phyloP scores from a whole-genome alignment of 352 stramenopile genomes.

The Phytophthora uliginosa region DNA sequence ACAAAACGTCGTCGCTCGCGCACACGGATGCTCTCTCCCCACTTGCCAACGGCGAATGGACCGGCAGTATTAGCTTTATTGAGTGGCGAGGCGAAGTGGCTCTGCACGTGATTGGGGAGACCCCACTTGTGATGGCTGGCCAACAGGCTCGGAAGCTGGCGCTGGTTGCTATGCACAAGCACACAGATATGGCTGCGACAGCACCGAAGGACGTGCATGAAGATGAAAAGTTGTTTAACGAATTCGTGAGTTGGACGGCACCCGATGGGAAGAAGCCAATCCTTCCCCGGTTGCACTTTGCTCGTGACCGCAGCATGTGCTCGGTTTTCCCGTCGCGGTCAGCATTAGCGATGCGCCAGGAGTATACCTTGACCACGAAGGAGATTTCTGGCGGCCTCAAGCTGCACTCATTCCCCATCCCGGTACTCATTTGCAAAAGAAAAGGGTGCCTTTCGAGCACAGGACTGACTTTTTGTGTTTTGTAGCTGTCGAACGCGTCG shows the following conservation, averaged over 20 bases:
- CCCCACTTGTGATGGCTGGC: conserved; percentile 81
- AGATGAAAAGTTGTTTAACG: conserved; percentile 87
- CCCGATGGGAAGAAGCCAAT: conserved; percentile 76
- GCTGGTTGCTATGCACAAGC: conserved; percentile 74
- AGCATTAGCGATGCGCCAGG: conserved; percentile 74
- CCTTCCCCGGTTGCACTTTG: conserved; percentile 78
- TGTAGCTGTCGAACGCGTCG: conserved; percentile 70
- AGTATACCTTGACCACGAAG: conserved; percentile 87
- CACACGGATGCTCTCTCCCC: conserved; percentile 53
- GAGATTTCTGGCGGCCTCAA: conserved; percentile 87
- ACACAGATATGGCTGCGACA: conserved; percentile 29
- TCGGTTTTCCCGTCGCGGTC: conserved; percentile 66
- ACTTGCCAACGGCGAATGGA: conserved; percentile 76
- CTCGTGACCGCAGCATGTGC: conserved; percentile 77
- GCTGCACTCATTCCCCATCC: conserved; percentile 85
- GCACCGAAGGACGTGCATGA: conserved; percentile 54
- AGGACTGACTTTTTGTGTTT: conserved; percentile 20
- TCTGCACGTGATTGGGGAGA: conserved; percentile 79
- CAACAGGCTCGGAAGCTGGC: conserved; percentile 84
- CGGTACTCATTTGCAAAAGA: conserved; percentile 43
- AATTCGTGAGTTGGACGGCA: conserved; percentile 85
- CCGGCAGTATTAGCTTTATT: conserved; percentile 86
- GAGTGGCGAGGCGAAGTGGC: conserved; percentile 87
- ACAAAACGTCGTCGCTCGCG: conserved; percentile 26
- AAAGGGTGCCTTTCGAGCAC: neutral